Evolutionary conservation across 805 yeast species (phyloP).

Genomic region (Saturnispora serradocipensis): DNA sequence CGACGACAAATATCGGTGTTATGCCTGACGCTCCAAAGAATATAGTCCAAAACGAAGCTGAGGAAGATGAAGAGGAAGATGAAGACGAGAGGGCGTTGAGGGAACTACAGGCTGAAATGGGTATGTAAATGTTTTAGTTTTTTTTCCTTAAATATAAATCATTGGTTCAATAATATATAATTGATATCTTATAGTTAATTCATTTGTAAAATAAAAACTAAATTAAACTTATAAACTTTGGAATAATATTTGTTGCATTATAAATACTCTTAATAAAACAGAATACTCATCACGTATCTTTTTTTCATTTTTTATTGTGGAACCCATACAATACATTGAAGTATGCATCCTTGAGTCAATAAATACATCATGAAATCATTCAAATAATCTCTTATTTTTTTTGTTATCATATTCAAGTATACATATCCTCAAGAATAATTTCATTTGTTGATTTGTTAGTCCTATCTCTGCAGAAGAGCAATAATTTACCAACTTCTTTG

Average conservation of each 20-base stretch:
- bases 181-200: neutral
- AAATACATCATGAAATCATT: neutral
- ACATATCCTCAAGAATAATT: slow-evolving; percentile 45
- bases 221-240: neutral
- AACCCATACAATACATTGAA: neutral
- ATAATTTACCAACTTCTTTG: slow-evolving; percentile 43
- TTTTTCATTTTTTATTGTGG: neutral
- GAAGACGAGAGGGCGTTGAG: slow-evolving; percentile 78
- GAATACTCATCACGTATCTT: neutral
- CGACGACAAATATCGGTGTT: slow-evolving; percentile 10
- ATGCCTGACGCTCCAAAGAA: slow-evolving; percentile 40
- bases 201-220: neutral
- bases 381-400: too few species aligned
- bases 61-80: slow-evolving; percentile 47
- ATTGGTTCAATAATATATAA: neutral
- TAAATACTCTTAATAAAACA: neutral
- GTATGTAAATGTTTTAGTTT: slow-evolving; percentile 34
- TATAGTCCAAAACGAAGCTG: slow-evolving; percentile 37
- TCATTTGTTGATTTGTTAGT: slow-evolving; percentile 38
- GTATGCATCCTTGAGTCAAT: neutral
- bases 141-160: neutral
- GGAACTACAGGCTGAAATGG: slow-evolving; percentile 82
- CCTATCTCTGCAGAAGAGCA: slow-evolving; percentile 46
- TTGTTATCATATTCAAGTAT: slow-evolving; percentile 11
- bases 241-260: slow-evolving; percentile 6